A percentile compares a stretch with the other conserved stretches of the same genome.
These are phyloP conservation scores for Lentinula guzmanii DNA, from an alignment of 768 basidiomycete species.

Conservation along the genomic window DNA sequence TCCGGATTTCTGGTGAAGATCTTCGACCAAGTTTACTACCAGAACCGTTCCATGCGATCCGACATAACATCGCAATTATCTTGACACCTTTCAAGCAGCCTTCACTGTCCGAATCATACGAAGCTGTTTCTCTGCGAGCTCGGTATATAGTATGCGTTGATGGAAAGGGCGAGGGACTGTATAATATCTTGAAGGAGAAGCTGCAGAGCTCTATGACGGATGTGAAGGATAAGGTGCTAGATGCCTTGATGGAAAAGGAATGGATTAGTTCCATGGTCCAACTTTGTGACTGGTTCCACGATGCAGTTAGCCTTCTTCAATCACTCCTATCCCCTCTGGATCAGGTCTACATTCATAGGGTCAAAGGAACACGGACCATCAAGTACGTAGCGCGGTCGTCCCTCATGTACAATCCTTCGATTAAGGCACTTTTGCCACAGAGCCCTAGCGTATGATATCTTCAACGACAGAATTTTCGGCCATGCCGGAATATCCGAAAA, in stretches of 20 bases:
- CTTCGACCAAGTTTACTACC: conserved; percentile 25
- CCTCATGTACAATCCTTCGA: not conserved
- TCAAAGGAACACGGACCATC: conserved; percentile 31
- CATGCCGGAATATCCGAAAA: conserved; percentile 35
- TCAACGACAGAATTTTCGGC: conserved; percentile 45
- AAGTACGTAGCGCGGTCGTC: conserved; percentile 31
- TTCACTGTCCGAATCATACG: conserved; percentile 25
- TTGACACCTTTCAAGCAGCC: not conserved
- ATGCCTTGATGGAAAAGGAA: conserved; percentile 27
- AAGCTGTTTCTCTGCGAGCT: conserved; percentile 53
- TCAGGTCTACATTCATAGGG: conserved; percentile 48
- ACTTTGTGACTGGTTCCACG: conserved; percentile 58
- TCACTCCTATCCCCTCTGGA: conserved; percentile 71
- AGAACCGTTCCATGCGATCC: conserved; percentile 5
- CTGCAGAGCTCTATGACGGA: conserved; percentile 47
- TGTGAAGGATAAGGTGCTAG: conserved; percentile 15
- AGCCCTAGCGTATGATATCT: conserved; percentile 51
- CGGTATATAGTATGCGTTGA: conserved; percentile 46
- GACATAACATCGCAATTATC: not conserved
- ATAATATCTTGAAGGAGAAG: conserved; percentile 51
- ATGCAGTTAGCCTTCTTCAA: conserved; percentile 56
- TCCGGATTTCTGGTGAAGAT: conserved; percentile 37
- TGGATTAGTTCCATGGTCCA: conserved; percentile 59
- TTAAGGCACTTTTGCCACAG: conserved; percentile 21
- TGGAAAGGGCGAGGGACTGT: conserved; percentile 51